These are phyloP conservation scores for Serpula lacrymans DNA, from an alignment of 768 basidiomycete genomes.

Conservation along the genomic window DNA sequence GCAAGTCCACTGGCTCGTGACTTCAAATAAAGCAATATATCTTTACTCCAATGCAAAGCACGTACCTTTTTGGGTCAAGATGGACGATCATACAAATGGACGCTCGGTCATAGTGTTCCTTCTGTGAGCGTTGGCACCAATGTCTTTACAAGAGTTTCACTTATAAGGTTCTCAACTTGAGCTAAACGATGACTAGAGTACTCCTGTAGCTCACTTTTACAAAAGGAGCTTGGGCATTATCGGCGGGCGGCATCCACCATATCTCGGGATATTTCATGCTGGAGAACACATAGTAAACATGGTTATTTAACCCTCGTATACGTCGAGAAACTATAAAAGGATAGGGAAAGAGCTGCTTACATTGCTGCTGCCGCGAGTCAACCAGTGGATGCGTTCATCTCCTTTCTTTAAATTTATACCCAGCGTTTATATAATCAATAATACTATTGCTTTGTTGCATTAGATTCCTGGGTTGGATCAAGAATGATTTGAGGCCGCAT, in stretches of 20 bases:
- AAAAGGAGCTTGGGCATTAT: slow-evolving; percentile 15
- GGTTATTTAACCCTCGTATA: slow-evolving; percentile 31
- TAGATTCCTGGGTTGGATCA: too few relatives aligned
- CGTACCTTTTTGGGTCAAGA: slow-evolving; percentile 32
- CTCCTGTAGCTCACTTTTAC: slow-evolving; percentile 17
- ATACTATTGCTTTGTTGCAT: too few relatives aligned
- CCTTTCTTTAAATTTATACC: too few relatives aligned
- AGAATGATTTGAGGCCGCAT: too few relatives aligned
- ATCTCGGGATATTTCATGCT: slow-evolving; percentile 23
- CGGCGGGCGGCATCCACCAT: slow-evolving; percentile 14
- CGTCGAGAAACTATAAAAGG: slow-evolving; percentile 24
- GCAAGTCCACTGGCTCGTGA: too few relatives aligned
- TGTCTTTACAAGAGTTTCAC: neutral
- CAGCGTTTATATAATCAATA: too few relatives aligned
- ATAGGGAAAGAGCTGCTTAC: slow-evolving; percentile 16
- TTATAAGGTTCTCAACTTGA: slow-evolving; percentile 8
- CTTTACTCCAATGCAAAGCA: too few relatives aligned
- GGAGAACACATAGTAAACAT: slow-evolving; percentile 27
- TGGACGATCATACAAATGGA: slow-evolving; percentile 32
- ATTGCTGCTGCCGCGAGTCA: too few relatives aligned
- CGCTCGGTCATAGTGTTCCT: slow-evolving; percentile 18
- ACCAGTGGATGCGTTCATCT: too few relatives aligned
- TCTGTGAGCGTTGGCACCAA: slow-evolving; percentile 8
- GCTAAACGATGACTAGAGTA: slow-evolving; percentile 14
- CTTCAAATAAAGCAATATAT: too few relatives aligned